Conservation (phyloP, 768 basidiomycete species). For the Porpolomopsis calyptriformis region DNA sequence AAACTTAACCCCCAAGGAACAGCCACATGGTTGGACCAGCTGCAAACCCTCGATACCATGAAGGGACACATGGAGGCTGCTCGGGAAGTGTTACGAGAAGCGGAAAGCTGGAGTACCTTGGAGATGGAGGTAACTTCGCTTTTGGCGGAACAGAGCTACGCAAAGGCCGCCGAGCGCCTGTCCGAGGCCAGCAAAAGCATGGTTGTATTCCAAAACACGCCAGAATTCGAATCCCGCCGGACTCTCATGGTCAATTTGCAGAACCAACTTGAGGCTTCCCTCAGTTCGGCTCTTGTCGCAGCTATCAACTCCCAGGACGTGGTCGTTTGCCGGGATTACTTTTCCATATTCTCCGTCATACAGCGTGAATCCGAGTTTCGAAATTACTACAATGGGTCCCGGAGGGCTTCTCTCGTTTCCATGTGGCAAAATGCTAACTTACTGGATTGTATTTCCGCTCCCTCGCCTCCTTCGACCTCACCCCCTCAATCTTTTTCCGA, state of each 20-base stretch:
- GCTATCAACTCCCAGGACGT: conserved; percentile 76
- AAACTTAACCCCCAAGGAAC: conserved; percentile 48
- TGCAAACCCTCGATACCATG: conserved; percentile 75
- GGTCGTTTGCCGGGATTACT: conserved; percentile 64
- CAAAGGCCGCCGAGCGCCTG: conserved; percentile 85
- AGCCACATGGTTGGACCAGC: conserved; percentile 54
- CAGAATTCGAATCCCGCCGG: conserved; percentile 81
- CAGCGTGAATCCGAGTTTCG: conserved; percentile 88
- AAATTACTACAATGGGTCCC: conserved; percentile 86
- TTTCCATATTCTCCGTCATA: conserved; percentile 80
- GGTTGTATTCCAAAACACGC: conserved; percentile 86
- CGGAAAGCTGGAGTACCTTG: conserved; percentile 93
- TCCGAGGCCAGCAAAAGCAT: conserved; percentile 84
- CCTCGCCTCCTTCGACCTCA: conserved; percentile 13
- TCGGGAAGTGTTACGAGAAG: conserved; percentile 83
- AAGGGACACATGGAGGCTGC: conserved; percentile 83
- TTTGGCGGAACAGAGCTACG: conserved; percentile 68
- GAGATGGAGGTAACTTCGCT: conserved; percentile 86
- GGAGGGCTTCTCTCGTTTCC: conserved; percentile 51
- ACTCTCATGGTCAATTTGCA: conserved; percentile 84
- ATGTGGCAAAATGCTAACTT: conserved; percentile 59
- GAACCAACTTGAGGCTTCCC: conserved; percentile 88
- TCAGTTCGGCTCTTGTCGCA: conserved; percentile 82
- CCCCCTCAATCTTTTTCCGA: conserved; percentile 37
- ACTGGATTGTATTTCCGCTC: conserved; percentile 36